Base-by-base conservation (phyloP, 139 green algal genomes). In the Spirogloea muscicola region DNA sequence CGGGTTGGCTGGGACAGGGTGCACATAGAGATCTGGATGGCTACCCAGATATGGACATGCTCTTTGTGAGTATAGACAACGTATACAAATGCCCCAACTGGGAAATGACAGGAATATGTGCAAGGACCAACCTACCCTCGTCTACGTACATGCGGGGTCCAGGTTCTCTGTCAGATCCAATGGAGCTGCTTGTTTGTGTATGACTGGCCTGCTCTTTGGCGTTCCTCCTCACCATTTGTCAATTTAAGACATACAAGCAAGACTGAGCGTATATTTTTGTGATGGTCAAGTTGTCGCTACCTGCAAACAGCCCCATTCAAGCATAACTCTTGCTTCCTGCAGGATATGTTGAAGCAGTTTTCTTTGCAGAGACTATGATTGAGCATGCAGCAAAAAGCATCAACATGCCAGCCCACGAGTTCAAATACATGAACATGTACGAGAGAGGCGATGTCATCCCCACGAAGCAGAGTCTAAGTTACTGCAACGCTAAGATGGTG, bases 301-400 rank as follows among this genome's bases (percentile, higher is more conserved):
- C n/a, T n/a, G n/a, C n/a, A n/a, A n/a, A n/a, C n/a, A n/a, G n/a
- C n/a, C n/a, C n/a, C n/a, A n/a, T n/a, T n/a, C n/a, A n/a, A n/a
- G n/a, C n/a, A n/a, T n/a, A n/a, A n/a, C n/a, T n/a, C n/a, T n/a
- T n/a, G n/a, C n/a, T n/a, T n/a, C n/a, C n/a, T n/a, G 62, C 66
- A 74, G 74, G 55, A 3, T 71, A 57, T 6, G 6, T 82, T 49
- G 67, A 77, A 40, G 42, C 65, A 5, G 41, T 67, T 10, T 69
- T 77, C 58, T 39, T 82, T 41, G 69, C 69, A 3, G 74, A 82
- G 74, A 68, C 4, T 10, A 48, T 69, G 9, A 7, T 82, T 13
- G 74, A 82, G 40, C 64, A 75, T 49, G 74, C 60, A 64, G 74
- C 74, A 16, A n/a, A 3, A 33, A 29, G 3, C n/a, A 9, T 76